Conservation (phyloP, 257 asterid species). For the Schizonepeta tenuifolia region DNA sequence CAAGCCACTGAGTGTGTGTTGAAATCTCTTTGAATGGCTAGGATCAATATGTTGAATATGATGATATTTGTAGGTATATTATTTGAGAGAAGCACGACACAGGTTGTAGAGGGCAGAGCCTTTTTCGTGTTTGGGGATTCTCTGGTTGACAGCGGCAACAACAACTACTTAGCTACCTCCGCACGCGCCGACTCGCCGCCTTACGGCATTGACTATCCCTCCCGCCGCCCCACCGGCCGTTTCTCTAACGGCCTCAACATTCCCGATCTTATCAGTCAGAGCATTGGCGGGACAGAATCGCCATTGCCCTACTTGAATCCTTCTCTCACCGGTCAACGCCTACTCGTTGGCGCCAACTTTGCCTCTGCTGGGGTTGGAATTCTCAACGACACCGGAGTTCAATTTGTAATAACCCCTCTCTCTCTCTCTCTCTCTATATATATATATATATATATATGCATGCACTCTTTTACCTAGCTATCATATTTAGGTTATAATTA, state of each 20-base stretch:
- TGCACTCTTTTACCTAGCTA: too few species aligned
- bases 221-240: slow-evolving; percentile 51
- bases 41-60: neutral
- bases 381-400: slow-evolving; percentile 65
- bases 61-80: slow-evolving; percentile 16
- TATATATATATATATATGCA: neutral
- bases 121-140: slow-evolving; percentile 66
- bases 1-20: neutral
- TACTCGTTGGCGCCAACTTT: slow-evolving; percentile 60
- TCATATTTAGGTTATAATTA: too few species aligned
- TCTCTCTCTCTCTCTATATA: too few species aligned
- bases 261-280: slow-evolving; percentile 59
- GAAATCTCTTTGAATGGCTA: slow-evolving; percentile 16
- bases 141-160: slow-evolving; percentile 64
- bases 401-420: too few species aligned
- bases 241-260: slow-evolving; percentile 63
- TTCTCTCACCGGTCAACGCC: slow-evolving; percentile 37
- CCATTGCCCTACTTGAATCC: slow-evolving; percentile 59
- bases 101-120: slow-evolving; percentile 40
- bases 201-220: slow-evolving; percentile 57
- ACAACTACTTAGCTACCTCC: slow-evolving; percentile 50
- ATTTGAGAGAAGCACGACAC: neutral
- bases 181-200: slow-evolving; percentile 68
- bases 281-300: slow-evolving; percentile 48
- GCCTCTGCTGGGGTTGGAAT: slow-evolving; percentile 74